phyloP scores from a whole-genome alignment of 805 yeast genomes.

The Candida vaughaniae region DNA sequence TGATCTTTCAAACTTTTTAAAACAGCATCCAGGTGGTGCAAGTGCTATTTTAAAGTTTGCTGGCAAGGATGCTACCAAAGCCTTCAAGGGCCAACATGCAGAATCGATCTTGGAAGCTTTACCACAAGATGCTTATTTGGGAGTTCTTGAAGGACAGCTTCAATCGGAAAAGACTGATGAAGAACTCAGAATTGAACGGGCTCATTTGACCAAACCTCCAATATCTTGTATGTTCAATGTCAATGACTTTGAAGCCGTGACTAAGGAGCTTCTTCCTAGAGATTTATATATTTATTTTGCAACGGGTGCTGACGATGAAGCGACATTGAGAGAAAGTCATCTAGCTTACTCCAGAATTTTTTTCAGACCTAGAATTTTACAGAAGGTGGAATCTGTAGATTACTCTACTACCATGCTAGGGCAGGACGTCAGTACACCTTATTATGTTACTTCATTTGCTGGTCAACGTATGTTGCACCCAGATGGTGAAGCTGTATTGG shows the following conservation, averaged over 20 bases:
- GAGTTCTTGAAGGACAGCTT: slow-evolving; percentile 11
- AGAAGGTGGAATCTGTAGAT: slow-evolving; percentile 31
- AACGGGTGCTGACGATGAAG: slow-evolving; percentile 85
- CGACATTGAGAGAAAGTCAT: slow-evolving; percentile 82
- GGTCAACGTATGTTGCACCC: slow-evolving; percentile 26
- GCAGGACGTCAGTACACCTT: slow-evolving; percentile 19
- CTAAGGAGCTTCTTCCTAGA: slow-evolving; percentile 29
- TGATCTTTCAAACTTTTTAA: slow-evolving; percentile 37
- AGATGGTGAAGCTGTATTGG: slow-evolving; percentile 23
- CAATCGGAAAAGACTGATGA: slow-evolving; percentile 13
- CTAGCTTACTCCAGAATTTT: slow-evolving; percentile 80
- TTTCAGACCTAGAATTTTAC: slow-evolving; percentile 76
- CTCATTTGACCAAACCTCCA: slow-evolving; percentile 9
- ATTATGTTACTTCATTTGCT: slow-evolving; percentile 34
- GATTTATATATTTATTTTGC: slow-evolving; percentile 31
- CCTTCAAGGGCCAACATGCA: slow-evolving; percentile 41
- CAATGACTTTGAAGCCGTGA: slow-evolving; percentile 40
- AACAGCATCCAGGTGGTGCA: slow-evolving; percentile 54
- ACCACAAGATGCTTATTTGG: slow-evolving; percentile 9
- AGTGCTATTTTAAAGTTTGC: slow-evolving; percentile 43
- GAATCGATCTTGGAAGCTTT: slow-evolving; percentile 18
- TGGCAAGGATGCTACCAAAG: slow-evolving; percentile 59
- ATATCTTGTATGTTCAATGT: slow-evolving; percentile 23
- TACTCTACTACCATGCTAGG: slow-evolving; percentile 20
- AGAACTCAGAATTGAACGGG: slow-evolving; percentile 6